Percentiles rank a stretch among this genome's conserved stretches.
Conservation (phyloP, 1,284 basidiomycete species). For the Trametes versicolor region DNA sequence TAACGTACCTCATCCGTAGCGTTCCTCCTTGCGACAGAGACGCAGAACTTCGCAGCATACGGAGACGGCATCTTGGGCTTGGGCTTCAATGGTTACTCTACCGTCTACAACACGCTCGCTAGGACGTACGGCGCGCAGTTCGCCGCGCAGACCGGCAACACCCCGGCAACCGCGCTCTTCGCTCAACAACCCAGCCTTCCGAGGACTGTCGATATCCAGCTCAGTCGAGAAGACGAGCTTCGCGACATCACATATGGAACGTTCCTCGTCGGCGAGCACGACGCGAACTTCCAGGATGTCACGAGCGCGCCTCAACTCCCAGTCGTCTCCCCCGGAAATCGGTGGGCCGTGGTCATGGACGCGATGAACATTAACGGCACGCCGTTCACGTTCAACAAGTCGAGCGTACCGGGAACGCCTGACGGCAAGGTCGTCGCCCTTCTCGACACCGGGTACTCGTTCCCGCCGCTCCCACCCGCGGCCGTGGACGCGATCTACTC, state of each 20-base stretch:
- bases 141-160: conserved; percentile 10
- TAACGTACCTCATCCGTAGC: conserved; percentile 29
- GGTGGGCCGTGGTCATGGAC: conserved; percentile 45
- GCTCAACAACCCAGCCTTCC: conserved; percentile 28
- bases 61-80: conserved; percentile 28
- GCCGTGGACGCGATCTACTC: conserved; percentile 45
- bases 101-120: conserved; percentile 16
- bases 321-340: conserved; percentile 56
- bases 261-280: conserved; percentile 45
- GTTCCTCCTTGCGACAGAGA: conserved; percentile 41
- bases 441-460: conserved; percentile 46
- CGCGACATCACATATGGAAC: conserved; percentile 39
- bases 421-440: conserved; percentile 42
- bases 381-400: conserved; percentile 41
- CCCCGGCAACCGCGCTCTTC: conserved; percentile 25
- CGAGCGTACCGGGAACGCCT: conserved; percentile 38
- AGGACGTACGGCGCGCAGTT: conserved; percentile 7
- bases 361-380: conserved; percentile 43
- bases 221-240: conserved; percentile 39
- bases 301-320: conserved; percentile 39
- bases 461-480: conserved; percentile 39
- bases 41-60: conserved; percentile 11
- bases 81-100: conserved; percentile 25
- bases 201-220: conserved; percentile 42
- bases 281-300: conserved; percentile 37